Evolutionary conservation across 2,329 filamentous ascomycete genomes (phyloP).

Genomic region (Aureobasidium pullulans): DNA sequence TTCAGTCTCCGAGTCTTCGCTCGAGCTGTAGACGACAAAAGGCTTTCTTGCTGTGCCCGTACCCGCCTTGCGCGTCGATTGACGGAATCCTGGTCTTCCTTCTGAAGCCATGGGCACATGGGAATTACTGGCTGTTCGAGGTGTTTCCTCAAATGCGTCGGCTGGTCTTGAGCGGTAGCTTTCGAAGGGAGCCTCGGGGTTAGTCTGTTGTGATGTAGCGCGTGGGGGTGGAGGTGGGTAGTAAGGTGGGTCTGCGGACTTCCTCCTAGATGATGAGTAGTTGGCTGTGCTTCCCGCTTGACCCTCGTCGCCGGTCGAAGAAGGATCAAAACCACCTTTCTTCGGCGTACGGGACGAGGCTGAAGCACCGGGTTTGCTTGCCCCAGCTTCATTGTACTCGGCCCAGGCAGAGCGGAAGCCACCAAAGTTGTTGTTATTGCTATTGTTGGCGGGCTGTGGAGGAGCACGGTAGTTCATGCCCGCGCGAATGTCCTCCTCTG

Average conservation of each 20-base stretch:
- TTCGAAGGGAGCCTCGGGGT: constrained; percentile 39
- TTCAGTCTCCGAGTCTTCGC: constrained; percentile 19
- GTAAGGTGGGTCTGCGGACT: constrained; percentile 9
- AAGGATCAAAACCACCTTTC: constrained; percentile 52
- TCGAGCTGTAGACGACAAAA: constrained; percentile 21
- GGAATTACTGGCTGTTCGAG: constrained; percentile 26
- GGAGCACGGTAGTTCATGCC: constrained; percentile 26
- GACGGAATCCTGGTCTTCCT: neutral
- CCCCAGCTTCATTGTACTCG: constrained; percentile 23
- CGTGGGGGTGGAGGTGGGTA: constrained; percentile 11
- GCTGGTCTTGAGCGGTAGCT: constrained; percentile 44
- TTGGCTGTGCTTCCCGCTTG: constrained; percentile 44
- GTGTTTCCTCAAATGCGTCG: constrained; percentile 47
- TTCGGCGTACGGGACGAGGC: constrained; percentile 39
- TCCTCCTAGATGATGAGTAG: constrained; percentile 13
- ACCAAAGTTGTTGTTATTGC: constrained; percentile 8
- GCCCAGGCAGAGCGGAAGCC: constrained; percentile 28
- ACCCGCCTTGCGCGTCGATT: constrained; percentile 4
- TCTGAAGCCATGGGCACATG: neutral
- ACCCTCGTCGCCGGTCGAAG: constrained; percentile 52
- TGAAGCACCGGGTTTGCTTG: constrained; percentile 21
- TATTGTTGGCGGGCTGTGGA: constrained; percentile 6
- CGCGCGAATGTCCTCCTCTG: constrained; percentile 30
- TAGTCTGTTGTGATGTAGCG: constrained; percentile 17
- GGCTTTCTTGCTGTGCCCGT: constrained; percentile 14